Conservation (phyloP, 768 basidiomycete species). For the Tulasnella sp. region DNA sequence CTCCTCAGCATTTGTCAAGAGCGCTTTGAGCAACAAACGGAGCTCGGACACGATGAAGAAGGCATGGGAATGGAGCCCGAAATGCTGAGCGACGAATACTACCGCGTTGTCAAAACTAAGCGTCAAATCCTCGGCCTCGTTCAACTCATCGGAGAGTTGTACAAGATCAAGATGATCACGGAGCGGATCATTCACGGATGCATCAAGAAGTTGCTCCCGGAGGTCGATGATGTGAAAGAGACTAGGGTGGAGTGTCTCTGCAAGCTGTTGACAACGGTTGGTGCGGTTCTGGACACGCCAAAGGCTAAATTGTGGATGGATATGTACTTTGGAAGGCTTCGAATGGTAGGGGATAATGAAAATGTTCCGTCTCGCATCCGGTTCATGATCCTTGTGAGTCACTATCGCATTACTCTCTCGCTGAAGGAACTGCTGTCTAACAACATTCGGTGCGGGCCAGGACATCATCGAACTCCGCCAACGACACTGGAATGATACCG, state of each 20-base stretch:
- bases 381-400: slow-evolving; percentile 35
- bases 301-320: slow-evolving; percentile 27
- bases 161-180: slow-evolving; percentile 35
- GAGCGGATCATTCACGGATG: slow-evolving; percentile 35
- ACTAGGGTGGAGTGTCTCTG: slow-evolving; percentile 38
- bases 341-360: slow-evolving; percentile 22
- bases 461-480: slow-evolving; percentile 83
- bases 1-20: slow-evolving; percentile 37
- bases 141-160: slow-evolving; percentile 37
- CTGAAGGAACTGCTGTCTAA: neutral
- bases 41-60: slow-evolving; percentile 41
- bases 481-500: slow-evolving; percentile 51
- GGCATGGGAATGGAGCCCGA: slow-evolving; percentile 28
- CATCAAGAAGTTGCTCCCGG: slow-evolving; percentile 30
- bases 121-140: slow-evolving; percentile 36
- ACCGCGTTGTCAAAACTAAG: slow-evolving; percentile 36
- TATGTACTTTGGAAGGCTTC: slow-evolving; percentile 31
- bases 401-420: neutral
- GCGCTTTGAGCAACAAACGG: slow-evolving; percentile 55
- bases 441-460: slow-evolving; percentile 34
- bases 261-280: slow-evolving; percentile 35
- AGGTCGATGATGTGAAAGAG: slow-evolving; percentile 35
- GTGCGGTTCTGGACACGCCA: slow-evolving; percentile 27
- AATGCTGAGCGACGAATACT: slow-evolving; percentile 26
- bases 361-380: slow-evolving; percentile 29